Percentiles rank a stretch among this genome's conserved stretches.
Evolutionary conservation across 2,329 filamentous ascomycete species (phyloP).

Genomic region (Cladosporium velox): DNA sequence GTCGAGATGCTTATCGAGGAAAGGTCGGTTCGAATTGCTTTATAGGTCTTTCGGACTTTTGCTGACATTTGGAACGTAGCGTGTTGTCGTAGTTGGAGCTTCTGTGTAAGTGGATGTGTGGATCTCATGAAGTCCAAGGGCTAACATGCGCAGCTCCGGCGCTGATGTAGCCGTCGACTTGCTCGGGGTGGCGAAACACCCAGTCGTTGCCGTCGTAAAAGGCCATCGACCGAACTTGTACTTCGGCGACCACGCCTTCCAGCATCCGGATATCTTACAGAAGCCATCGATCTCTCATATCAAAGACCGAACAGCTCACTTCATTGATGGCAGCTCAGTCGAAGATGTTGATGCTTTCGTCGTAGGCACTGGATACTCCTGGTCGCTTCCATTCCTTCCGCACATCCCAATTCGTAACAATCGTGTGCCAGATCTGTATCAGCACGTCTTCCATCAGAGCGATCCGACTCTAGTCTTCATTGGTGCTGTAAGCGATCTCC

Average conservation of each 20-base stretch:
- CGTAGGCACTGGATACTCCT: slow-evolving; percentile 67
- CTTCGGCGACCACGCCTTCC: slow-evolving; percentile 61
- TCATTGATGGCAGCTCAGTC: slow-evolving; percentile 57
- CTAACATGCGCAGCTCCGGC: slow-evolving; percentile 46
- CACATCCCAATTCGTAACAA: slow-evolving; percentile 49
- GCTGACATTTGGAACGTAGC: slow-evolving; percentile 34
- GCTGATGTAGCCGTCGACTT: slow-evolving; percentile 63
- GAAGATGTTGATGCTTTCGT: slow-evolving; percentile 62
- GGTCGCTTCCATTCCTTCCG: slow-evolving; percentile 63
- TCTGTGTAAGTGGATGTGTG: slow-evolving; percentile 47
- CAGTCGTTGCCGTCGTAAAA: slow-evolving; percentile 57
- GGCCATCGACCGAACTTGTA: slow-evolving; percentile 55
- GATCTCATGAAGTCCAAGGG: too few relatives aligned
- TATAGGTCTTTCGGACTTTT: slow-evolving; percentile 25
- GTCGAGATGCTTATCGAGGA: not conserved
- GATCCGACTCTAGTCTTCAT: not conserved
- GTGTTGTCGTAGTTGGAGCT: slow-evolving; percentile 63
- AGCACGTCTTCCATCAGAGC: not conserved
- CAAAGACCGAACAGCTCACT: slow-evolving; percentile 53
- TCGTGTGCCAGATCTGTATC: not conserved
- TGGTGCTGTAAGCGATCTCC: not conserved
- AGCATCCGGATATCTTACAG: slow-evolving; percentile 56
- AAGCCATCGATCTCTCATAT: slow-evolving; percentile 54
- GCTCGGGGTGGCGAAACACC: slow-evolving; percentile 47
- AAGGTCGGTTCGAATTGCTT: not conserved